Conservation (phyloP, 2,329 filamentous ascomycete species). For the Fusarium nematophilum region DNA sequence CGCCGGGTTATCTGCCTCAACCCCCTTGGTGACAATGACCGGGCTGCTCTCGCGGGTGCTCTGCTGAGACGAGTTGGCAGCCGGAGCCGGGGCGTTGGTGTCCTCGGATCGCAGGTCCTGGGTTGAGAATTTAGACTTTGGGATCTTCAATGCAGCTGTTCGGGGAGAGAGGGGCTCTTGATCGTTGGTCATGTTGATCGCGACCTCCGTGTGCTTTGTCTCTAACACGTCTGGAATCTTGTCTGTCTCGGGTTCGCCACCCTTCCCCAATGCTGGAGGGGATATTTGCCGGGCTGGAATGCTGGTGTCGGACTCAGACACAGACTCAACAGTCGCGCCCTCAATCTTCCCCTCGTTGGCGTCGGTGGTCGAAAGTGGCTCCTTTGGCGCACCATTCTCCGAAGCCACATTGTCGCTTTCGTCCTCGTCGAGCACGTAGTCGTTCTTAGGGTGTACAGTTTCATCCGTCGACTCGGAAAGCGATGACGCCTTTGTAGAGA, state of each 20-base stretch:
- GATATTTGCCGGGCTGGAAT: conserved; percentile 27
- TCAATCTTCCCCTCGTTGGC: conserved; percentile 10
- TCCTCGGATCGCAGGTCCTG: conserved; percentile 43
- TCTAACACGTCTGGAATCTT: conserved; percentile 29
- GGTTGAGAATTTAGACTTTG: conserved; percentile 44
- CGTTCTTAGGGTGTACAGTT: conserved; percentile 58
- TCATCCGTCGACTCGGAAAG: conserved; percentile 72
- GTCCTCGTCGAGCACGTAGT: conserved; percentile 33
- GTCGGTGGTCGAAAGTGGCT: conserved; percentile 3
- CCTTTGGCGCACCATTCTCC: background rate
- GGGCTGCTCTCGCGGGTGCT: conserved; percentile 17
- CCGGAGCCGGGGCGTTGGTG: conserved; percentile 22
- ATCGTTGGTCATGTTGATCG: conserved; percentile 16
- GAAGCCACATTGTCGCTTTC: conserved; percentile 18
- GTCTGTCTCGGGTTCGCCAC: conserved; percentile 27
- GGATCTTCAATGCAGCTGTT: conserved; percentile 34
- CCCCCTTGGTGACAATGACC: conserved; percentile 22
- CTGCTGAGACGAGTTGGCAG: conserved; percentile 15
- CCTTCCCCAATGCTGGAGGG: conserved; percentile 13
- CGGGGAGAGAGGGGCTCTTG: conserved; percentile 27
- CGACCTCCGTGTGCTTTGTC: conserved; percentile 24
- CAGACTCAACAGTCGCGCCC: conserved; percentile 20
- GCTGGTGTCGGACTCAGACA: conserved; percentile 34
- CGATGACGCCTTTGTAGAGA: conserved; percentile 73
- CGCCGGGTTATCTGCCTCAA: background rate